A percentile compares a stretch with the other conserved stretches of the same genome.
phyloP scores from a whole-genome alignment of 495 filamentous ascomycete genomes.

The Platismatia glauca region DNA sequence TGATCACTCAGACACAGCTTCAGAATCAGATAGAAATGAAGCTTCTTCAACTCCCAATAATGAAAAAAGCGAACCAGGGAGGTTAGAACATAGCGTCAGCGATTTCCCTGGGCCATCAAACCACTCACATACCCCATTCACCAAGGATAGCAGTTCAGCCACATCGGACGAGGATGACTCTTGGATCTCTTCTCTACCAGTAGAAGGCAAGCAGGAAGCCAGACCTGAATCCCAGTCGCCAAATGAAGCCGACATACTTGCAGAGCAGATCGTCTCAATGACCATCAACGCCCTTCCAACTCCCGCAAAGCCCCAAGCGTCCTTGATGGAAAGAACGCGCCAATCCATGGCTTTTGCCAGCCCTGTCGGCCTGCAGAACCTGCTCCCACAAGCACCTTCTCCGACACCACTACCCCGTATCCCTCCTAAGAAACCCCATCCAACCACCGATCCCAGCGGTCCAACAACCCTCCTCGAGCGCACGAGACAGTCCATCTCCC shows the following conservation, averaged over 20 bases:
- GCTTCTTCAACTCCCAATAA: neutral
- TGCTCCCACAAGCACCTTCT: slow-evolving; percentile 10
- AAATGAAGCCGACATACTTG: slow-evolving; percentile 24
- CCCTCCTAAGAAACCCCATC: slow-evolving; percentile 11
- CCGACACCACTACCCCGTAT: slow-evolving; percentile 17
- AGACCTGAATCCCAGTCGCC: neutral
- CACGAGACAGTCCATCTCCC: slow-evolving; percentile 74
- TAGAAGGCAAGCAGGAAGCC: neutral
- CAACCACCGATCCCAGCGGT: slow-evolving; percentile 29
- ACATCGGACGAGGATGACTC: neutral
- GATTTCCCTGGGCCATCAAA: neutral
- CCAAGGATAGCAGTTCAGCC: neutral
- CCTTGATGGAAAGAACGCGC: slow-evolving; percentile 36
- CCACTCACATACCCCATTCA: neutral
- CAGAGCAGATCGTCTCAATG: slow-evolving; percentile 31
- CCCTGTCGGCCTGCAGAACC: slow-evolving; percentile 4
- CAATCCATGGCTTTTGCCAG: slow-evolving; percentile 34
- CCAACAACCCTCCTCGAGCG: slow-evolving; percentile 52
- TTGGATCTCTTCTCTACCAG: neutral
- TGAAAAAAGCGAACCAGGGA: neutral
- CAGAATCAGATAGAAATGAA: neutral
- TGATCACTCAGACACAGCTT: neutral
- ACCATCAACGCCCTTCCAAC: slow-evolving; percentile 31
- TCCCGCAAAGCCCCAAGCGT: slow-evolving; percentile 29
- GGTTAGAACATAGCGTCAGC: neutral